Conservation (phyloP, 306 rosid genomes). For the Prunus dulcis region DNA sequence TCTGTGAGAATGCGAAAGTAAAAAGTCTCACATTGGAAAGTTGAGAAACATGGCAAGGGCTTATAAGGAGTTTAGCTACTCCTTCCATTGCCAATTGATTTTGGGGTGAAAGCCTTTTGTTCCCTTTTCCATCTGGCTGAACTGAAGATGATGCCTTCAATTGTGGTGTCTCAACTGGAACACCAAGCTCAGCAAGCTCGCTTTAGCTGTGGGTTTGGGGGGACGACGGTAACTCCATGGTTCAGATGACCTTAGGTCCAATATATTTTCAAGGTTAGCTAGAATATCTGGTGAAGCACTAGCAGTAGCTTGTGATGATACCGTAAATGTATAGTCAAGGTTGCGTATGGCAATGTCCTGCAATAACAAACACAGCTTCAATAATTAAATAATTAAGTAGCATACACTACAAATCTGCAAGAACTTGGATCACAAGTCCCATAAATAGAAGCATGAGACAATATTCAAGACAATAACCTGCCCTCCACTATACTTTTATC, state of each 20-base stretch:
- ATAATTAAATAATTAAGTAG: constrained; percentile 10
- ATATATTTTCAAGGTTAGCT: constrained; percentile 65
- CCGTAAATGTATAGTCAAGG: constrained; percentile 72
- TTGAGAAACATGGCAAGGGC: too few relatives aligned
- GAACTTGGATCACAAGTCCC: background rate
- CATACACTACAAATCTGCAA: background rate
- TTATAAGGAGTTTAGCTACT: too few relatives aligned
- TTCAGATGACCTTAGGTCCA: constrained; percentile 84
- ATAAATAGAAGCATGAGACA: background rate
- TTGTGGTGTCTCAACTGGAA: constrained; percentile 27
- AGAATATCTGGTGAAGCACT: constrained; percentile 65
- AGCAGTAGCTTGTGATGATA: constrained; percentile 68
- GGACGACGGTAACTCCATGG: constrained; percentile 83
- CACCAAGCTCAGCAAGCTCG: constrained; percentile 75
- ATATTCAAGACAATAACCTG: background rate
- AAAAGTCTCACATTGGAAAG: too few relatives aligned
- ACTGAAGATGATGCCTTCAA: too few relatives aligned
- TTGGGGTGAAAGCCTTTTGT: too few relatives aligned
- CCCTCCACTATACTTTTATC: background rate
- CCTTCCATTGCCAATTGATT: too few relatives aligned
- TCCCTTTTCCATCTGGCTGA: too few relatives aligned
- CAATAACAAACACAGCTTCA: constrained; percentile 16
- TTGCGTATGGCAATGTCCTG: constrained; percentile 90
- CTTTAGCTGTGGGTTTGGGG: constrained; percentile 88
- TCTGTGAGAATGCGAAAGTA: too few relatives aligned